Conservation (phyloP, 768 basidiomycete species). For the Cystobasidium tubakii region DNA sequence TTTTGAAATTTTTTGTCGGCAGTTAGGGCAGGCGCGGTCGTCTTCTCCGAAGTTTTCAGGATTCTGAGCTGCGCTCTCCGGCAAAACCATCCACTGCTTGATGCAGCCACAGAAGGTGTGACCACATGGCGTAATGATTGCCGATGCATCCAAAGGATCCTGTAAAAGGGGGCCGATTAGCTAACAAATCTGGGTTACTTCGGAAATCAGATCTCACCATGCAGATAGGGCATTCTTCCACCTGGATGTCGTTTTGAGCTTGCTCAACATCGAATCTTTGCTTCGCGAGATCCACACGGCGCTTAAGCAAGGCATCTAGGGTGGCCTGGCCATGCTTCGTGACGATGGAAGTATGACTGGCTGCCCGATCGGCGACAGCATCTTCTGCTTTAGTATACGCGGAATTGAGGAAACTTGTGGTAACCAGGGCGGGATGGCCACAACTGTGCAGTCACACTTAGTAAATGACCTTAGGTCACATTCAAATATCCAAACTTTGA, state of each 20-base stretch:
- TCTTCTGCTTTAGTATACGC: background rate
- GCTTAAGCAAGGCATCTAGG: background rate
- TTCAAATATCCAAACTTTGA: too few relatives aligned
- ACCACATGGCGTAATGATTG: background rate
- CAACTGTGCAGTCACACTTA: too few relatives aligned
- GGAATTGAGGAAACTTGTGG: background rate
- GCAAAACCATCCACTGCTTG: background rate
- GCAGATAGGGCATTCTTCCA: conserved; percentile 14
- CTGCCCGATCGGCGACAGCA: background rate
- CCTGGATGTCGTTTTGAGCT: background rate
- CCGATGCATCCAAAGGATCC: conserved; percentile 6
- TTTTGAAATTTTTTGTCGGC: background rate
- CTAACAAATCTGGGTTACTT: too few relatives aligned
- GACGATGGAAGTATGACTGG: background rate
- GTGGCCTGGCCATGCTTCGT: background rate
- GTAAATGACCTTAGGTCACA: too few relatives aligned
- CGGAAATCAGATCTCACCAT: background rate
- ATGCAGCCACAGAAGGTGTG: background rate
- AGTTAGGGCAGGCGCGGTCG: background rate
- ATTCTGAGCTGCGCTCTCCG: conserved; percentile 5
- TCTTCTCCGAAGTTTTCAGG: background rate
- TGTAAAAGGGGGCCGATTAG: background rate
- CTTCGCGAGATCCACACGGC: conserved; percentile 1
- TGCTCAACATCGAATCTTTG: conserved; percentile 4
- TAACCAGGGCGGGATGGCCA: conserved; percentile 6